Conservation (phyloP, 106 monocot genomes). For the Apostasia shenzhenica region DNA sequence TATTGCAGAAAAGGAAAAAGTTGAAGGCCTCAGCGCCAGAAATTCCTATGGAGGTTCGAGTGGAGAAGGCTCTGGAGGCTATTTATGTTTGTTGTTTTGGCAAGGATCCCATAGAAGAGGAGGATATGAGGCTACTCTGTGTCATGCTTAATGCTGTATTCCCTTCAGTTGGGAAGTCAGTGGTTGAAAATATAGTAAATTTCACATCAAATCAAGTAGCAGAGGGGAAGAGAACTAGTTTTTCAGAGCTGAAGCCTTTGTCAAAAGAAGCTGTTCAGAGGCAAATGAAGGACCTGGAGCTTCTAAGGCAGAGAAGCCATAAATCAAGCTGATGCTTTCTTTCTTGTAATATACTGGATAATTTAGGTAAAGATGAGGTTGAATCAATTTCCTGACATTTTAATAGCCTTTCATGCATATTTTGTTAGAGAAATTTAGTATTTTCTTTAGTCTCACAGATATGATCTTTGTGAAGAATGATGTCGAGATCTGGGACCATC, state of each 20-base stretch:
- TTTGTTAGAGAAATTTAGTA: too few relatives aligned
- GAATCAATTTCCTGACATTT: too few relatives aligned
- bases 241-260: slow-evolving; percentile 41
- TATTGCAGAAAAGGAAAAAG: slow-evolving; percentile 68
- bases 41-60: slow-evolving; percentile 77
- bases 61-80: slow-evolving; percentile 86
- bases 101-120: slow-evolving; percentile 72
- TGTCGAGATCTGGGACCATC: too few relatives aligned
- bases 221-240: slow-evolving; percentile 35
- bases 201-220: slow-evolving; percentile 43
- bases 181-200: slow-evolving; percentile 42
- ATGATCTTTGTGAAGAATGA: too few relatives aligned
- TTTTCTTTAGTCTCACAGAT: too few relatives aligned
- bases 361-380: too few relatives aligned
- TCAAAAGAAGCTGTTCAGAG: slow-evolving; percentile 67
- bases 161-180: slow-evolving; percentile 47
- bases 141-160: slow-evolving; percentile 68
- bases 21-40: slow-evolving; percentile 39
- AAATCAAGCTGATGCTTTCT: slow-evolving; percentile 13
- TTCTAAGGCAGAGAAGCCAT: slow-evolving; percentile 59
- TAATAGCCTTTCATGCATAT: too few relatives aligned
- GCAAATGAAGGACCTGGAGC: slow-evolving; percentile 87
- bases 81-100: slow-evolving; percentile 88
- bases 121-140: slow-evolving; percentile 53
- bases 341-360: too few relatives aligned